phyloP scores from a whole-genome alignment of 2,329 filamentous ascomycete species.

The Botryotinia convoluta region DNA sequence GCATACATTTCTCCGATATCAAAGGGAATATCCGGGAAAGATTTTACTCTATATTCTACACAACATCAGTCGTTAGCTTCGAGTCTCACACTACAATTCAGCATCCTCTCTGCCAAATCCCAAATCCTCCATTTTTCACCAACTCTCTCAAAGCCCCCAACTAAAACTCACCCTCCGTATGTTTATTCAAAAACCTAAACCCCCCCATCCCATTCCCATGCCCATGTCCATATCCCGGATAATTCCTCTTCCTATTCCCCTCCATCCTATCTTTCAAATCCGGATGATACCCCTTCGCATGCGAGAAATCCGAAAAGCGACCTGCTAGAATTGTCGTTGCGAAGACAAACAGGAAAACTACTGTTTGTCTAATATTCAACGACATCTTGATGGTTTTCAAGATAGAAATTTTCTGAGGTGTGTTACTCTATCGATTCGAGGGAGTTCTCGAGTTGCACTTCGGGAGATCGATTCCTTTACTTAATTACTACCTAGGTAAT shows the following conservation, averaged over 20 bases:
- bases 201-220: neutral
- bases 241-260: slow-evolving; percentile 2
- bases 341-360: neutral
- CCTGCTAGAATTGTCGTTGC: neutral
- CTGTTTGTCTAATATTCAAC: neutral
- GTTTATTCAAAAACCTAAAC: neutral
- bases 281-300: slow-evolving; percentile 1
- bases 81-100: too few species aligned
- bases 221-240: neutral
- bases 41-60: neutral
- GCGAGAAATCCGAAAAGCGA: slow-evolving; percentile 3
- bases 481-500: neutral
- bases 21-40: neutral
- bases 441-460: neutral
- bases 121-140: neutral
- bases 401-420: accelerated
- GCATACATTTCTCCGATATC: slow-evolving; percentile 28
- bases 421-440: too few species aligned
- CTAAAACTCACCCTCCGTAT: neutral
- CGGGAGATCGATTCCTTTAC: neutral
- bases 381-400: neutral
- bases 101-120: too few species aligned
- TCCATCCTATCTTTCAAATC: slow-evolving; percentile 17
- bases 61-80: neutral
- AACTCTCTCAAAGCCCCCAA: neutral